A percentile compares a stretch with the other conserved stretches of the same genome.
Conservation (phyloP, 257 asterid species). For the Misopates orontium region DNA sequence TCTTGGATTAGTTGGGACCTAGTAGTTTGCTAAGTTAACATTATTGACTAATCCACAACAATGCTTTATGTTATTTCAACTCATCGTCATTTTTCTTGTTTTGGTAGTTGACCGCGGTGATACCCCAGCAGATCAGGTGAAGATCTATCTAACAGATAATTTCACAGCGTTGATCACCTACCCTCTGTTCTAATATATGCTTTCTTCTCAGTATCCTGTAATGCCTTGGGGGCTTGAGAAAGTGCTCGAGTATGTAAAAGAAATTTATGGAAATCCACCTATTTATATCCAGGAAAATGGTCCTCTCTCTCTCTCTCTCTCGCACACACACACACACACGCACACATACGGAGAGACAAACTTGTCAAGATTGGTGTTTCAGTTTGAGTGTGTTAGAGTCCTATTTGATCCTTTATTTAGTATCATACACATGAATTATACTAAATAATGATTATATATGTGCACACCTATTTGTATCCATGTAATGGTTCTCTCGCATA, state of each 20-base stretch:
- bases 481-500: background rate
- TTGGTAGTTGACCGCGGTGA: conserved; percentile 5
- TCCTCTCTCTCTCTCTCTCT: conserved; percentile 28
- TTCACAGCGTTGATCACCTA: background rate
- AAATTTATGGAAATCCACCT: conserved; percentile 52
- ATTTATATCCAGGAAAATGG: conserved; percentile 64
- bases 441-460: background rate
- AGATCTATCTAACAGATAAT: background rate
- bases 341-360: background rate
- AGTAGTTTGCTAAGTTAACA: background rate
- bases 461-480: background rate
- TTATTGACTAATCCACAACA: background rate
- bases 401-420: background rate
- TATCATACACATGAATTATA: too few species aligned
- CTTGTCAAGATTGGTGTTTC: background rate
- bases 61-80: background rate
- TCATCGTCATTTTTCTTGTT: background rate
- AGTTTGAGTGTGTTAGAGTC: background rate
- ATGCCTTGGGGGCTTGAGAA: conserved; percentile 38
- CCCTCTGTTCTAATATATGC: conserved; percentile 7
- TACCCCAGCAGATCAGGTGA: conserved; percentile 23
- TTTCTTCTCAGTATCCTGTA: conserved; percentile 30
- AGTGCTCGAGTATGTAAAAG: conserved; percentile 45
- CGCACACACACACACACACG: background rate
- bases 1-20: background rate